Conservation (phyloP, 1,284 basidiomycete genomes). For the Tilletia horrida region DNA sequence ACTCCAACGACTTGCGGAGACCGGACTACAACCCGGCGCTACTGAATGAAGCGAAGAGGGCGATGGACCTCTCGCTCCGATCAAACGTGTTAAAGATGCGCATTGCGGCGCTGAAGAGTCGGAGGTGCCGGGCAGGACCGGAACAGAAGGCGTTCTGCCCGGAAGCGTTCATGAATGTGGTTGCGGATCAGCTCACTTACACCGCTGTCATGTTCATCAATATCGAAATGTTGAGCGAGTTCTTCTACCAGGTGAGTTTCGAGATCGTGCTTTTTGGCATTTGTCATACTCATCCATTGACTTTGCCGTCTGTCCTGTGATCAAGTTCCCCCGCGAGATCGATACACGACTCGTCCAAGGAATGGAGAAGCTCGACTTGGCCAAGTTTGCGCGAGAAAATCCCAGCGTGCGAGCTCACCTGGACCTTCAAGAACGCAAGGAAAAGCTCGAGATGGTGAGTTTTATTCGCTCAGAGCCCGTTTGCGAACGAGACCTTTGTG, state of each 20-base stretch:
- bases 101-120: conserved; percentile 75
- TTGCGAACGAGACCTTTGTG: conserved; percentile 2
- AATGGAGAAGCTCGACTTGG: conserved; percentile 78
- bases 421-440: conserved; percentile 93
- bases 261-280: background rate
- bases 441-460: conserved; percentile 87
- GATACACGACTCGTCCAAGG: conserved; percentile 91
- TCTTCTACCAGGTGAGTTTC: conserved; percentile 82
- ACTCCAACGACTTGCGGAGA: conserved; percentile 58
- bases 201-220: conserved; percentile 97
- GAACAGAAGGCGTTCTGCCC: conserved; percentile 86
- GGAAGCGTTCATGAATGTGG: conserved; percentile 91
- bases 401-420: conserved; percentile 78
- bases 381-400: conserved; percentile 90
- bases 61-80: conserved; percentile 78
- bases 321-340: conserved; percentile 90
- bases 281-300: background rate
- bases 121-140: conserved; percentile 80
- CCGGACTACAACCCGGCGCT: conserved; percentile 72
- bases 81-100: conserved; percentile 79
- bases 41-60: conserved; percentile 72
- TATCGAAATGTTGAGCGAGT: conserved; percentile 84
- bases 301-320: background rate
- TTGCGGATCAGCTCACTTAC: conserved; percentile 93
- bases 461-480: background rate